Conservation (phyloP, 306 rosid species). For the Arachis stenosperma region DNA sequence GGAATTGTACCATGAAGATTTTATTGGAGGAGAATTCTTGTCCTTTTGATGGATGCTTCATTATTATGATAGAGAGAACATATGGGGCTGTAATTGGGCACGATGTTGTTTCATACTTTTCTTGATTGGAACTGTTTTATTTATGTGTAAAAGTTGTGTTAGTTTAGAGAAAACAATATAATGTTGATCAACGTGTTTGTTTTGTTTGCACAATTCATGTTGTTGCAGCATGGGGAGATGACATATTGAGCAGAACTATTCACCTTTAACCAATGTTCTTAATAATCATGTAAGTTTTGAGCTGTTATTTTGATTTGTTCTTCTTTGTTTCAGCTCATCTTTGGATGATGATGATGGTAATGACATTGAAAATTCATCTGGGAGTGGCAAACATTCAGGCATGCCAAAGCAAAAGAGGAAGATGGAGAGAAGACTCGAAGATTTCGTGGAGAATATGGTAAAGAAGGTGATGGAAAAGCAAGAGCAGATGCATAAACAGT, state of each 20-base stretch:
- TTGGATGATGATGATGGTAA: slow-evolving; percentile 40
- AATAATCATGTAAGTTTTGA: slow-evolving; percentile 4
- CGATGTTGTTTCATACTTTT: neutral
- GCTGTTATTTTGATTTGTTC: slow-evolving; percentile 25
- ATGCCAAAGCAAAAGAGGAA: slow-evolving; percentile 58
- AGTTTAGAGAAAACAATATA: neutral
- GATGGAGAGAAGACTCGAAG: slow-evolving; percentile 47
- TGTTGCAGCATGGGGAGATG: slow-evolving; percentile 8
- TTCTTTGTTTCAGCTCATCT: slow-evolving; percentile 57
- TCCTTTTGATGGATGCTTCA: neutral
- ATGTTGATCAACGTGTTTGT: neutral
- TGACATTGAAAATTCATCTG: slow-evolving; percentile 26
- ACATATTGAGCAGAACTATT: neutral
- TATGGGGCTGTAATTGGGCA: neutral
- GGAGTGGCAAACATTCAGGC: slow-evolving; percentile 32
- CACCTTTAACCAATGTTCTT: neutral
- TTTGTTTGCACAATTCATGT: slow-evolving; percentile 2
- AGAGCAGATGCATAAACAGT: slow-evolving; percentile 73
- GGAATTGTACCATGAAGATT: slow-evolving; percentile 9
- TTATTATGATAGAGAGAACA: slow-evolving; percentile 10
- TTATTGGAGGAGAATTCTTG: slow-evolving; percentile 1
- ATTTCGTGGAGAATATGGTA: slow-evolving; percentile 60
- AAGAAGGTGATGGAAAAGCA: slow-evolving; percentile 76
- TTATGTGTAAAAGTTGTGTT: slow-evolving; percentile 11
- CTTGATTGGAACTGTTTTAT: slow-evolving; percentile 23